Conservation (phyloP, 192 early-diverging fungal species). For the Backusella parvicylindrica region DNA sequence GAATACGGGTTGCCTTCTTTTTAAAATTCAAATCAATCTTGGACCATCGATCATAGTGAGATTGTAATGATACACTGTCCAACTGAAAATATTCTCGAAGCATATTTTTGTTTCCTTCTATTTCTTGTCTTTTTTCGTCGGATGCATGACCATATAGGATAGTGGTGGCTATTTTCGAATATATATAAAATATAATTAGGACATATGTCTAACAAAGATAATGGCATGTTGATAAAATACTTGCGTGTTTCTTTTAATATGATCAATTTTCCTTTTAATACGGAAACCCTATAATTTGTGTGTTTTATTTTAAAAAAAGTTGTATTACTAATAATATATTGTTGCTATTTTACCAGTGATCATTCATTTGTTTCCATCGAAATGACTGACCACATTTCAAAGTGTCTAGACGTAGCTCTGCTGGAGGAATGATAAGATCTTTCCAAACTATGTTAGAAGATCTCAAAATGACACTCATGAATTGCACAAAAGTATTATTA, state of each 20-base stretch:
- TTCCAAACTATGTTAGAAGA: slow-evolving; percentile 34
- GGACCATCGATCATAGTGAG: slow-evolving; percentile 57
- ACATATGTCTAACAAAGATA: not conserved
- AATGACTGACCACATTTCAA: slow-evolving; percentile 90
- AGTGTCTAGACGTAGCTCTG: slow-evolving; percentile 76
- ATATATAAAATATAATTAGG: not conserved
- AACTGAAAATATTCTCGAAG: slow-evolving; percentile 89
- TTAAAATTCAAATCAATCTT: slow-evolving; percentile 65
- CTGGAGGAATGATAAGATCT: slow-evolving; percentile 47
- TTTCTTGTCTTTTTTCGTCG: slow-evolving; percentile 16
- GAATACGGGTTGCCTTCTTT: slow-evolving; percentile 45
- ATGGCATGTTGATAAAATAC: not conserved
- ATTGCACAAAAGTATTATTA: too few species aligned
- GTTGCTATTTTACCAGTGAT: slow-evolving; percentile 52
- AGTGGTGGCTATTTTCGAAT: slow-evolving; percentile 12
- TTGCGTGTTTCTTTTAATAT: slow-evolving; percentile 61
- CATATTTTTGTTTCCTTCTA: slow-evolving; percentile 29
- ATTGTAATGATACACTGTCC: slow-evolving; percentile 49
- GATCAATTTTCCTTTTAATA: slow-evolving; percentile 54
- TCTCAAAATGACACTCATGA: slow-evolving; percentile 3
- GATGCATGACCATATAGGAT: slow-evolving; percentile 24
- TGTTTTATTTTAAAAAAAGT: too few species aligned
- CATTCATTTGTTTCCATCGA: slow-evolving; percentile 70
- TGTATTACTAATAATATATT: not conserved
- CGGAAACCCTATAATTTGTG: slow-evolving; percentile 35